Evolutionary conservation across 305 asterid genomes (phyloP), one percentile per base, ranked within the genome.

Genomic region (Stenogyne calaminthoides): DNA sequence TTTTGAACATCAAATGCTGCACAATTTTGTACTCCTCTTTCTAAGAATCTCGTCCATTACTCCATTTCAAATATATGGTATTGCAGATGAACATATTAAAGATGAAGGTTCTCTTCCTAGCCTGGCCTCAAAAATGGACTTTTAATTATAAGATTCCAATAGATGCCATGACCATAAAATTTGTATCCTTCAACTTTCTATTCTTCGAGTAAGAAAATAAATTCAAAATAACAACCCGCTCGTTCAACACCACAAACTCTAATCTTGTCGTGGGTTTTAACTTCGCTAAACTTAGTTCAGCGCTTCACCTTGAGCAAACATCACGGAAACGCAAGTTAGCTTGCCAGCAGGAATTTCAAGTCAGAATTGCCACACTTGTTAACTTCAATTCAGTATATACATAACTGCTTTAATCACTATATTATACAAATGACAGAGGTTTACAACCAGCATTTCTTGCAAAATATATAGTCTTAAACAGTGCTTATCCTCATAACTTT

Each of bases 111-210:
- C 12, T 65, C 15, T 18, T 49, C 37, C 63, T 70, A 67, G 61
- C 57, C 60, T 59, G 70, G 29, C 57, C 25, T 32, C 4, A 65
- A 40, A 72, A 40, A 59, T 32, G 57, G 37, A 58, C 47, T 69
- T 64, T 46, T 57, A 74, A 57, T 6, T 71, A 44, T 52, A 66
- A 44, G 44, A 44, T 51, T 18, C 22, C 76, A 69, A 62, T 51
- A 47, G 55, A 51, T 12, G 55, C 39, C 32, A 51, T 9, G 54
- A 19, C 22, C 11, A 10, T 29, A 27, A 61, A 73, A 54, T 19
- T 42, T 46, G 59, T 52, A 68, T 19, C 64, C 52, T 49, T 75
- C 59, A 51, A 66, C 9, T 34, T 58, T 69, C 29, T 51, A 44
- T 20, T 42, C 46, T 11, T 46, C 6, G 0, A 56, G 16, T 7